A percentile compares a stretch with the other conserved stretches of the same genome.
Conservation (phyloP, 2,329 filamentous ascomycete species). For the Penicillium sp. region DNA sequence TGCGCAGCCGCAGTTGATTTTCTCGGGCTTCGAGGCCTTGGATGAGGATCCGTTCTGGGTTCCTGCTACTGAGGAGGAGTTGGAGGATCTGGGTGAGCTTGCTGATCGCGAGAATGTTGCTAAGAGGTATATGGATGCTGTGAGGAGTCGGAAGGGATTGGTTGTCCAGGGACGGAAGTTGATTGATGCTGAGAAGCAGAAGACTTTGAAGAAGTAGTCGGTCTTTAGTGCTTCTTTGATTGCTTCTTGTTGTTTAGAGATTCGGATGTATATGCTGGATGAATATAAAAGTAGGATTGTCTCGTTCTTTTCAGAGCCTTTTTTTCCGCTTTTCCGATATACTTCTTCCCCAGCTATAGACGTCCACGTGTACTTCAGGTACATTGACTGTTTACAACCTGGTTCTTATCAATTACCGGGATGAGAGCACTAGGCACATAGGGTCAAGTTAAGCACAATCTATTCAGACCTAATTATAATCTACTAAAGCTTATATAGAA, state of each 20-base stretch:
- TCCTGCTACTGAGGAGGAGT: slow-evolving; percentile 90
- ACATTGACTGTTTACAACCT: not conserved
- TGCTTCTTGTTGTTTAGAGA: not conserved
- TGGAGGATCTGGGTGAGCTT: slow-evolving; percentile 92
- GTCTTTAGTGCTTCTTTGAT: not conserved
- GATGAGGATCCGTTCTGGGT: slow-evolving; percentile 99
- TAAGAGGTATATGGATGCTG: slow-evolving; percentile 90
- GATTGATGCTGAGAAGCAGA: slow-evolving; percentile 90
- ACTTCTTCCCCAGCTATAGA: too few relatives aligned
- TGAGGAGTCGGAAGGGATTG: slow-evolving; percentile 83
- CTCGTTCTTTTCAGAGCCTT: not conserved
- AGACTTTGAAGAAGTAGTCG: slow-evolving; percentile 62
- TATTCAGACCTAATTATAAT: not conserved
- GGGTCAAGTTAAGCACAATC: not conserved
- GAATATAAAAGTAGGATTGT: not conserved
- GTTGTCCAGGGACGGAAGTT: slow-evolving; percentile 73
- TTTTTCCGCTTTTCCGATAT: too few relatives aligned
- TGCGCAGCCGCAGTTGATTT: slow-evolving; percentile 89
- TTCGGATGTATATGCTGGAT: not conserved
- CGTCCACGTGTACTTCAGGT: not conserved
- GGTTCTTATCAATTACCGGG: not conserved
- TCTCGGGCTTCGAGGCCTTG: slow-evolving; percentile 86
- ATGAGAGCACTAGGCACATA: not conserved
- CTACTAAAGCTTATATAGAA: not conserved
- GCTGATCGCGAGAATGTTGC: slow-evolving; percentile 95